These are phyloP conservation scores for Trichoderma simmonsii DNA, from an alignment of 2,329 filamentous ascomycete species.

Conservation along the genomic window DNA sequence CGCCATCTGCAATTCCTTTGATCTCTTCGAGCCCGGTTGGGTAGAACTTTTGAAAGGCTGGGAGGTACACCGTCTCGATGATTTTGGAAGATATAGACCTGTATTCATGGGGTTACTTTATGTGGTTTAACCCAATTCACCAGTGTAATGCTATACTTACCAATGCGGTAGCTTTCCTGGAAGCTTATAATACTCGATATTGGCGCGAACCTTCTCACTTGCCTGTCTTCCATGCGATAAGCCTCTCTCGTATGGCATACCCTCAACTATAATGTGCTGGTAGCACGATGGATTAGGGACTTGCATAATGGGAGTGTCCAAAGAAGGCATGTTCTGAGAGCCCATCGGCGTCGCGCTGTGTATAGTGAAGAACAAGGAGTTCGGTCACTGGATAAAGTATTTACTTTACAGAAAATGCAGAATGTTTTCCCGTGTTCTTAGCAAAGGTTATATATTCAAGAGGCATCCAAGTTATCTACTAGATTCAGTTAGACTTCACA, in stretches of 20 bases:
- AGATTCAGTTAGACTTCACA: background rate
- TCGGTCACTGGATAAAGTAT: background rate
- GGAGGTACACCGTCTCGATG: background rate
- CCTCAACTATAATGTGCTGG: background rate
- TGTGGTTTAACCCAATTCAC: background rate
- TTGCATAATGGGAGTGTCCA: background rate
- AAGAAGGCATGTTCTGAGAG: background rate
- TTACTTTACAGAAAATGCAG: background rate
- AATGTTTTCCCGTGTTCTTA: background rate
- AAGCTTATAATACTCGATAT: background rate
- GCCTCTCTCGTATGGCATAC: background rate
- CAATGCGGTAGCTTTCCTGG: background rate
- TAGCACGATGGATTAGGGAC: background rate
- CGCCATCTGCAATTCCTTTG: background rate
- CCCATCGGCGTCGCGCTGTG: background rate
- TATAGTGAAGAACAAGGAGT: background rate
- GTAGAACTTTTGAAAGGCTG: background rate
- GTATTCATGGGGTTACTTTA: background rate
- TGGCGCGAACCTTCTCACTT: background rate
- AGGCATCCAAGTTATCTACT: background rate
- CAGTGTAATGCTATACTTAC: background rate
- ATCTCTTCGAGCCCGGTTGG: background rate
- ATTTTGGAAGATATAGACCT: background rate
- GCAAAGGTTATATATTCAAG: background rate
- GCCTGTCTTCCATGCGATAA: background rate